A percentile compares a stretch with the other conserved stretches of the same genome.
Conservation (phyloP, 2,329 filamentous ascomycete species). For the Aureobasidium namibiae region DNA sequence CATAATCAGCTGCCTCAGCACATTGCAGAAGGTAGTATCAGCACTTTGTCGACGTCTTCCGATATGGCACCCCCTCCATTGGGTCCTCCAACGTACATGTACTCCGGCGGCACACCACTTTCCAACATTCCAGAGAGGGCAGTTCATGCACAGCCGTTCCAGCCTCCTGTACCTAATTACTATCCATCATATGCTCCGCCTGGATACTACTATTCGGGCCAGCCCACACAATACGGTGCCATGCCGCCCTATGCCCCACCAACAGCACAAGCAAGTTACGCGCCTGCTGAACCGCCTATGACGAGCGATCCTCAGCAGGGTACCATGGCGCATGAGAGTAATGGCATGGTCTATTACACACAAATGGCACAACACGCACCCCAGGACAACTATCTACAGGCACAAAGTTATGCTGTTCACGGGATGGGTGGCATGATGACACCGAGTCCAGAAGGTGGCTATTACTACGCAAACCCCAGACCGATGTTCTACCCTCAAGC, state of each 20-base stretch:
- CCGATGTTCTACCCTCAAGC: slow-evolving; percentile 49
- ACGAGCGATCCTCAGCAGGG: slow-evolving; percentile 37
- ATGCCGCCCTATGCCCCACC: slow-evolving; percentile 26
- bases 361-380: slow-evolving; percentile 13
- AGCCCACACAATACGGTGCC: slow-evolving; percentile 9
- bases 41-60: slow-evolving; percentile 41
- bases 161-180: slow-evolving; percentile 55
- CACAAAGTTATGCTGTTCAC: slow-evolving; percentile 44
- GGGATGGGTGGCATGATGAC: slow-evolving; percentile 78
- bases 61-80: slow-evolving; percentile 39
- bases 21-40: slow-evolving; percentile 39
- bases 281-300: slow-evolving; percentile 13
- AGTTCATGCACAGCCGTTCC: slow-evolving; percentile 84
- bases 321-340: slow-evolving; percentile 74
- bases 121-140: slow-evolving; percentile 90
- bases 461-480: slow-evolving; percentile 44
- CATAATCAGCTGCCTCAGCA: slow-evolving; percentile 87
- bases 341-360: slow-evolving; percentile 91
- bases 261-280: slow-evolving; percentile 26
- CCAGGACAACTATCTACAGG: slow-evolving; percentile 29
- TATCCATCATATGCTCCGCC: slow-evolving; percentile 50
- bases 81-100: slow-evolving; percentile 44
- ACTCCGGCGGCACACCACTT: slow-evolving; percentile 68
- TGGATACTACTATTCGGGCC: slow-evolving; percentile 61
- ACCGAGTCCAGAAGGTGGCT: slow-evolving; percentile 41